Conservation (phyloP, 2,329 filamentous ascomycete genomes). For the Rhexocercosporidium sp. region DNA sequence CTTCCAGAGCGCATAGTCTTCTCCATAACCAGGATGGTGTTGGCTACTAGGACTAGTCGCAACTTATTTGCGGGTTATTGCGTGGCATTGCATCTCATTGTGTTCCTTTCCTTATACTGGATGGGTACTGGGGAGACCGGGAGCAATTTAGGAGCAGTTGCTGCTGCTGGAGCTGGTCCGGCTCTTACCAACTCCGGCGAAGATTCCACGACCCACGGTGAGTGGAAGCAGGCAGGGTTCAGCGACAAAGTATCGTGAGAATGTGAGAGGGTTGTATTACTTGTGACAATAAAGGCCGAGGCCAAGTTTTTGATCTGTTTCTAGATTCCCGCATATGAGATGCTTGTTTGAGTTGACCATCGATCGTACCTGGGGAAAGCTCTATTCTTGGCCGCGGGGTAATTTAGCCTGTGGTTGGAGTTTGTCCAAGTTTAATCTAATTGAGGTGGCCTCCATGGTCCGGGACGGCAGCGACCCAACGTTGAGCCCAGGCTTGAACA, state of each 20-base stretch:
- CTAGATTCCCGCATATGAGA: conserved; percentile 4
- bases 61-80: conserved; percentile 96
- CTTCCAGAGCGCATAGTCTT: conserved; percentile 89
- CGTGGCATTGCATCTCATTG: conserved; percentile 82
- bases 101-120: conserved; percentile 88
- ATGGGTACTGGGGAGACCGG: conserved; percentile 70
- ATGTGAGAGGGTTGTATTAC: conserved; percentile 33
- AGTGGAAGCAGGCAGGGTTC: conserved; percentile 65
- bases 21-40: conserved; percentile 86
- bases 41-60: conserved; percentile 87
- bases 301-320: conserved; percentile 13
- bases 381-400: conserved; percentile 9
- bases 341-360: conserved; percentile 7
- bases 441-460: background rate
- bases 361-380: conserved; percentile 9
- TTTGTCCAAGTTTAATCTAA: background rate
- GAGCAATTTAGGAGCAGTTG: conserved; percentile 46
- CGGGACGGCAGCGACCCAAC: background rate
- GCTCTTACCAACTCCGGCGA: conserved; percentile 44
- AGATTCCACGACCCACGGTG: conserved; percentile 49
- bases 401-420: conserved; percentile 2
- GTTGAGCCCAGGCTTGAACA: background rate
- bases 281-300: conserved; percentile 34
- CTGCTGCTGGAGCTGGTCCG: conserved; percentile 48
- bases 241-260: conserved; percentile 37